Evolutionary conservation across 306 rosid species (phyloP), one percentile per base, ranked within the genome.

Genomic region (Parietaria judaica): DNA sequence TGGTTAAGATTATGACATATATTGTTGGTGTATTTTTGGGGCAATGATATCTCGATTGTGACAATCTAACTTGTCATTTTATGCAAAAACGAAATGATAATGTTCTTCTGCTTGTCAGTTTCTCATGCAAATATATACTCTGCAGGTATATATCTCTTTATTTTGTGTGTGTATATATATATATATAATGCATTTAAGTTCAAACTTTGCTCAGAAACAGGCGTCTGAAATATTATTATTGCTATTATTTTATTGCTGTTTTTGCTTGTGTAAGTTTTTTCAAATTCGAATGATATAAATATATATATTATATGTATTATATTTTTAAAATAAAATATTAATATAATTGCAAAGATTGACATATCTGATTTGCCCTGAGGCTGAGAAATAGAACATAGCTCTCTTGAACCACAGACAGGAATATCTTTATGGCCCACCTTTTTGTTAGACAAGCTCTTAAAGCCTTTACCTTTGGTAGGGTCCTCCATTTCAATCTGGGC

Each of bases 391-490:
- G 43, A 6, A 36, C 6, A 56, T 34, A 56, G 44, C 17, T 45
- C 38, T 51, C 14, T 49, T 31, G 49, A 47, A 35, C 37, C 36
- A 14, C 56, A 14, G 45, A 23, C 23, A 5, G 54, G 60, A 50
- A 35, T 51, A 43, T 41, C 17, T 47, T 31, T 13, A 57, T 55
- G 62, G 35, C 36, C 75, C 51, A 64, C 68, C 15, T 52, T 10
- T n/a, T 11, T 55, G 1, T 63, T 51, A 38, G 64, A 17, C 44
- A 35, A 56, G 63, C 56, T 14, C 61, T 71, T 46, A 12, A 68
- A 56, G 56, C 6, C 44, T 48, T 15, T 51, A 56, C 43, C 53
- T 54, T 51, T 67, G 35, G 69, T 72, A 75, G 82, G 78, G 75
- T 78, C 73, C 7, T 63, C 52, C 35, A 50, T 51, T 54, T 9